phyloP scores from a whole-genome alignment of 2,329 filamentous ascomycete genomes.

The Gnomoniopsis sp. region DNA sequence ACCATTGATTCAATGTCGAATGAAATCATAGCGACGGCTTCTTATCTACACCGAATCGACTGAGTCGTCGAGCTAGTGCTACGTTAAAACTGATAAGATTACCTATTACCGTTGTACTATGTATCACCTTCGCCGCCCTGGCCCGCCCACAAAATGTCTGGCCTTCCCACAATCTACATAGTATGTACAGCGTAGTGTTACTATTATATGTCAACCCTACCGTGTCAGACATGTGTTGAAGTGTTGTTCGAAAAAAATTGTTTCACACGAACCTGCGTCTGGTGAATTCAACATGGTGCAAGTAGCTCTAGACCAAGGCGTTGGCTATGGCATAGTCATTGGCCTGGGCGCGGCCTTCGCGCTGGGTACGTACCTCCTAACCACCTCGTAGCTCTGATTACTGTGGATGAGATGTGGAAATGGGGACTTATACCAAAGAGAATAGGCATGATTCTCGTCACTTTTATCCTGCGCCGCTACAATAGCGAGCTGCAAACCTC shows the following conservation, averaged over 20 bases:
- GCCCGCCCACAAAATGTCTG: neutral
- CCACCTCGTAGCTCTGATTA: neutral
- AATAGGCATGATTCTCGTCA: slow-evolving; percentile 35
- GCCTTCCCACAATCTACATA: neutral
- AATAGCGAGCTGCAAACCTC: slow-evolving; percentile 75
- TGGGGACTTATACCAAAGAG: neutral
- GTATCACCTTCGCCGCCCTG: neutral
- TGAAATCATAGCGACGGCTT: neutral
- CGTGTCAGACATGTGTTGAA: neutral
- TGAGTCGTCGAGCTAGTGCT: neutral
- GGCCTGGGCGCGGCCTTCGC: slow-evolving; percentile 73
- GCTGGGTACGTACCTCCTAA: slow-evolving; percentile 41
- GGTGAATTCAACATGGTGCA: slow-evolving; percentile 22
- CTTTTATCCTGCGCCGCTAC: slow-evolving; percentile 35
- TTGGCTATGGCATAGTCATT: slow-evolving; percentile 75
- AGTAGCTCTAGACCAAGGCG: slow-evolving; percentile 52
- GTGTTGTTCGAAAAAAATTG: neutral
- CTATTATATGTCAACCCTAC: neutral
- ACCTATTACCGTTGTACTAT: too few relatives aligned
- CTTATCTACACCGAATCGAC: neutral
- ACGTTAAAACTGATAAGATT: neutral
- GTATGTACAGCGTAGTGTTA: too few relatives aligned
- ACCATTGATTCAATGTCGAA: too few relatives aligned
- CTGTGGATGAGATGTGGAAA: too few relatives aligned
- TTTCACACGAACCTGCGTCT: neutral